Conservation (phyloP, 352 stramenopile species). For the Plasmopara viticola region DNA sequence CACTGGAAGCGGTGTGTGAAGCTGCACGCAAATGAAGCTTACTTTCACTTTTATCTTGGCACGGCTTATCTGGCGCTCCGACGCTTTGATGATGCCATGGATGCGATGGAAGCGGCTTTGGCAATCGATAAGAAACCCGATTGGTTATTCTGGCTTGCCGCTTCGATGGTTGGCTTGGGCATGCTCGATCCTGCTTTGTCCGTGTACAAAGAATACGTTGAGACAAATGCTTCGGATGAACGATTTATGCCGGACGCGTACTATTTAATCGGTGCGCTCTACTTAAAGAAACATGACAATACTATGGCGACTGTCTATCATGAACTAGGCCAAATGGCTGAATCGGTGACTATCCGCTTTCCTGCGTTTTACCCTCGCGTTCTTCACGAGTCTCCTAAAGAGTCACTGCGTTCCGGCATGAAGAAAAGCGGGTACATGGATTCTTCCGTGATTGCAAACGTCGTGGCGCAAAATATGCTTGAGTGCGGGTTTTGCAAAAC, state of each 20-base stretch:
- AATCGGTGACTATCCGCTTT: conserved; percentile 27
- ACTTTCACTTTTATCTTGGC: conserved; percentile 26
- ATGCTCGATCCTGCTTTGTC: conserved; percentile 16
- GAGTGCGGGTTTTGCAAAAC: conserved; percentile 26
- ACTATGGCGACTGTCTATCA: conserved; percentile 22
- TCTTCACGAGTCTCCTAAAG: conserved; percentile 14
- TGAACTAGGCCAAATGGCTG: conserved; percentile 25
- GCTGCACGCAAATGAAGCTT: conserved; percentile 23
- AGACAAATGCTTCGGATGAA: conserved; percentile 24
- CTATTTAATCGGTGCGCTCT: conserved; percentile 25
- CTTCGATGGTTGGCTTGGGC: conserved; percentile 19
- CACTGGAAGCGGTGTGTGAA: conserved; percentile 34
- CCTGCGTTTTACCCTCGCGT: conserved; percentile 21
- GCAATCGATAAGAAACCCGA: conserved; percentile 24
- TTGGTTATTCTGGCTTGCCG: conserved; percentile 26
- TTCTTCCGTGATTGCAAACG: conserved; percentile 16
- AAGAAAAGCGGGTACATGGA: conserved; percentile 26
- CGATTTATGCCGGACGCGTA: conserved; percentile 31
- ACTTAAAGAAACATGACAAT: conserved; percentile 23
- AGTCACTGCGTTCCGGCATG: conserved; percentile 20
- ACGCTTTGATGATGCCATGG: conserved; percentile 20
- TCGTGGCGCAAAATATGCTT: conserved; percentile 18
- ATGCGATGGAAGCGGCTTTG: conserved; percentile 22
- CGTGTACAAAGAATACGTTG: conserved; percentile 26
- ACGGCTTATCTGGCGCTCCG: conserved; percentile 18